Base-by-base conservation (phyloP, 768 basidiomycete species). In the Suillus lakei region DNA sequence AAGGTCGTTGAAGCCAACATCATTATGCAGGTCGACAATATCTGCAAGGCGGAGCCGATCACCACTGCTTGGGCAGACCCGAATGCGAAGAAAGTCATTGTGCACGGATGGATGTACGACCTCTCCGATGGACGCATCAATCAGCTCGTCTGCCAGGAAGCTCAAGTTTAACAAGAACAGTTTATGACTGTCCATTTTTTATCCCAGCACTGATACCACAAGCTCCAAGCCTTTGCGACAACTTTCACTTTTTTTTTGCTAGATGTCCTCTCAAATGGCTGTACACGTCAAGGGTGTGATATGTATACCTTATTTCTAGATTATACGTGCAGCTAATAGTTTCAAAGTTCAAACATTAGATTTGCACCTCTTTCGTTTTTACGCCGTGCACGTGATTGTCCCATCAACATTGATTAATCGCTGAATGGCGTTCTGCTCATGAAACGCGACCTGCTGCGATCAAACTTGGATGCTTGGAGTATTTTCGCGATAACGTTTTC, bases 71-170 rank as follows among this genome's bases (percentile, higher is more conserved):
- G 87, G 79, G 69, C 68, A 0, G 30, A 62, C 26, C 61, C 62
- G 54, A 67, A 64, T 0, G 71, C 71, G 0, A 79, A 83, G 71
- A 75, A 82, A 8, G 75, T 90, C 28, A 81, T 74, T 74, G 84
- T 92, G 6, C 91, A 92, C 65, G 91, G 91, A 21, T 92, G 88
- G 90, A 84, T 93, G 43, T 92, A 91, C 71, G 86, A 91, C 36
- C 69, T 93, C 58, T 82, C 78, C 32, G 82, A 78, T 15, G 91
- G 91, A 2, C 78, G 78, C 60, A 75, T 93, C 74, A 81, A 77
- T 71, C 91, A 93, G 68, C 75, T 93, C 28, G 58, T 41, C 18
- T 28, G 1, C 18, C 58, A 18, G 3, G 58, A 41, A 21, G 58
- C 58, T 21, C 23, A 28, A 28, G 18, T 12, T 6, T 41, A 6